phyloP scores from a whole-genome alignment of 1,284 basidiomycete genomes.

The Ceratobasidium sp. region DNA sequence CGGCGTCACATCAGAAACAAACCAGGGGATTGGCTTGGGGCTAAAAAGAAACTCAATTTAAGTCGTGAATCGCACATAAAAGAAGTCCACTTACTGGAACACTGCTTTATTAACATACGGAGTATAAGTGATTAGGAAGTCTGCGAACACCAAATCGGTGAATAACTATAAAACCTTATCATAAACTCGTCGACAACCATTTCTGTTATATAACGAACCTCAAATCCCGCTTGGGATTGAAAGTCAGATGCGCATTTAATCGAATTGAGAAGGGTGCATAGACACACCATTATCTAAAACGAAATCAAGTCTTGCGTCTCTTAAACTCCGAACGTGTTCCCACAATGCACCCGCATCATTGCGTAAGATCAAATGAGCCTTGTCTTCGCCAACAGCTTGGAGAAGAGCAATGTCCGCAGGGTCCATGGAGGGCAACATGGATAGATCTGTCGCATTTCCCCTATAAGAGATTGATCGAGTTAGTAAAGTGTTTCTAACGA shows the following conservation, averaged over 20 bases:
- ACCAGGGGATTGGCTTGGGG: constrained; percentile 90
- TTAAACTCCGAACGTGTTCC: constrained; percentile 66
- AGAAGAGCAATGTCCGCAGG: constrained; percentile 81
- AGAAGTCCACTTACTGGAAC: constrained; percentile 73
- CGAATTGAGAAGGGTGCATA: not conserved
- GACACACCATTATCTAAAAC: constrained; percentile 85
- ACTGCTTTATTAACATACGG: constrained; percentile 79
- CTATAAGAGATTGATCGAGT: constrained; percentile 50
- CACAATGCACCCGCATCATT: constrained; percentile 83
- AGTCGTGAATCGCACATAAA: not conserved
- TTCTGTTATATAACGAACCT: constrained; percentile 56
- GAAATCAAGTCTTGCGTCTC: constrained; percentile 76
- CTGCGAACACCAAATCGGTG: constrained; percentile 92
- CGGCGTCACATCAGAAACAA: constrained; percentile 88
- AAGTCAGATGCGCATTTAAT: constrained; percentile 17
- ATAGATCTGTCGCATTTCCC: constrained; percentile 88
- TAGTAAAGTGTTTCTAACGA: not conserved
- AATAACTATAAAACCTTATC: constrained; percentile 64
- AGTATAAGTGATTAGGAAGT: constrained; percentile 88
- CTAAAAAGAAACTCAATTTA: constrained; percentile 53
- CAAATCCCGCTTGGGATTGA: constrained; percentile 75
- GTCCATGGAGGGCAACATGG: constrained; percentile 78
- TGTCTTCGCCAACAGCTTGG: constrained; percentile 71
- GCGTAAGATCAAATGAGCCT: constrained; percentile 65
- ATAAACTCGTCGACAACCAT: not conserved